Percentiles rank a stretch among this genome's conserved stretches.
Evolutionary conservation across 2,329 filamentous ascomycete genomes (phyloP).

Genomic region (Penicillium thymicola): DNA sequence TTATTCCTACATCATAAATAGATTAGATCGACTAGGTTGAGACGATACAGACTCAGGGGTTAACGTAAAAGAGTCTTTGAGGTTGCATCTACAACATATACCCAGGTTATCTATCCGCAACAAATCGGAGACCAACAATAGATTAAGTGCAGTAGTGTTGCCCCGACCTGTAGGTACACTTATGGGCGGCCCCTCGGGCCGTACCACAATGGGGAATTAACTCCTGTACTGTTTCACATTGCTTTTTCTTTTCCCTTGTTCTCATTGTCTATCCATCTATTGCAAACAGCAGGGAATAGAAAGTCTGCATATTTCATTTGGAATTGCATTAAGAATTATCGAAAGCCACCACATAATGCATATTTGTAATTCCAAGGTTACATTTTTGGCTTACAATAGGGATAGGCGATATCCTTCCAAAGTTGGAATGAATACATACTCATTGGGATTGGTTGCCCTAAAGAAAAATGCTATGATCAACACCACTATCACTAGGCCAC

Average conservation of each 20-base stretch:
- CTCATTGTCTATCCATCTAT: not conserved
- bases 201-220: slow-evolving; percentile 18
- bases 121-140: not conserved
- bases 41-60: not conserved
- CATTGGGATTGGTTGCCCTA: slow-evolving; percentile 8
- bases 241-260: slow-evolving; percentile 2
- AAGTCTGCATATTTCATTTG: slow-evolving; percentile 2
- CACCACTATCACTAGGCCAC: slow-evolving; percentile 4
- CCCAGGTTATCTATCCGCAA: not conserved
- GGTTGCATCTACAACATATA: not conserved
- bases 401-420: not conserved
- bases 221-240: slow-evolving; percentile 17
- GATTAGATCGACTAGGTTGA: not conserved
- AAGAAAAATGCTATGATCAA: slow-evolving; percentile 8
- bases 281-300: not conserved
- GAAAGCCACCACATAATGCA: slow-evolving; percentile 6
- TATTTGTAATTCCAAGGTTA: not conserved
- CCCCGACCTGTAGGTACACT: slow-evolving; percentile 1
- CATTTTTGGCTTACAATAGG: not conserved
- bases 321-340: slow-evolving; percentile 2
- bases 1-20: not conserved
- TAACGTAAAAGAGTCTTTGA: too few relatives aligned
- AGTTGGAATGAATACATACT: not conserved
- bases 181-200: slow-evolving; percentile 16
- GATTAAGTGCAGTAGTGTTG: slow-evolving; percentile 13